These are phyloP conservation scores for Penicillium maclennaniae DNA, from an alignment of 495 filamentous ascomycete genomes.

Conservation along the genomic window DNA sequence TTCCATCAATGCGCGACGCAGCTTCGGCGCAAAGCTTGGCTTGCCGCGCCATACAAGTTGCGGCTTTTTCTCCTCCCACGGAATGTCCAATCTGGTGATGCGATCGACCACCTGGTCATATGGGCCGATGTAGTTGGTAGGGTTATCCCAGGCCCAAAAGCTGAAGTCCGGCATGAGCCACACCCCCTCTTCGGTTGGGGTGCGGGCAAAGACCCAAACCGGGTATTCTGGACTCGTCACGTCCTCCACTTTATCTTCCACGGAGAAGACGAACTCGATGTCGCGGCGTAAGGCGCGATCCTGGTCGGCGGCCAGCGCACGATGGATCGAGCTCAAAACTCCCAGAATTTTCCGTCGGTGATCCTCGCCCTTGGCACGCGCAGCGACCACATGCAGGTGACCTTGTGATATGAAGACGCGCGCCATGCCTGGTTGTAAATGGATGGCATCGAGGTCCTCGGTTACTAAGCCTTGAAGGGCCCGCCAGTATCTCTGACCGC, in stretches of 20 bases:
- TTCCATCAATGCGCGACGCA: conserved; percentile 48
- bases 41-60: conserved; percentile 69
- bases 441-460: conserved; percentile 32
- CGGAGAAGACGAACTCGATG: conserved; percentile 57
- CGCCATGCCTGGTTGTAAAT: conserved; percentile 31
- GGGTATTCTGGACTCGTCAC: conserved; percentile 43
- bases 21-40: conserved; percentile 39
- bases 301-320: conserved; percentile 41
- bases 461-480: conserved; percentile 23
- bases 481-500: conserved; percentile 33
- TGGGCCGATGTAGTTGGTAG: conserved; percentile 54
- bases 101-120: conserved; percentile 54
- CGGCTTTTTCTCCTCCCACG: conserved; percentile 48
- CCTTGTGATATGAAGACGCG: conserved; percentile 32
- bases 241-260: conserved; percentile 49
- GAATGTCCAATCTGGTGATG: conserved; percentile 30
- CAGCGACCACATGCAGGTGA: conserved; percentile 37
- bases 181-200: conserved; percentile 35
- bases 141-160: conserved; percentile 69
- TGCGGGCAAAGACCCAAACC: conserved; percentile 51
- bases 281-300: conserved; percentile 49
- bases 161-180: conserved; percentile 80
- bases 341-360: conserved; percentile 44
- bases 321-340: conserved; percentile 44
- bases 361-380: conserved; percentile 35